These are phyloP conservation scores for Chamaenerion angustifolium DNA, from an alignment of 345 rosid species.

Conservation along the genomic window DNA sequence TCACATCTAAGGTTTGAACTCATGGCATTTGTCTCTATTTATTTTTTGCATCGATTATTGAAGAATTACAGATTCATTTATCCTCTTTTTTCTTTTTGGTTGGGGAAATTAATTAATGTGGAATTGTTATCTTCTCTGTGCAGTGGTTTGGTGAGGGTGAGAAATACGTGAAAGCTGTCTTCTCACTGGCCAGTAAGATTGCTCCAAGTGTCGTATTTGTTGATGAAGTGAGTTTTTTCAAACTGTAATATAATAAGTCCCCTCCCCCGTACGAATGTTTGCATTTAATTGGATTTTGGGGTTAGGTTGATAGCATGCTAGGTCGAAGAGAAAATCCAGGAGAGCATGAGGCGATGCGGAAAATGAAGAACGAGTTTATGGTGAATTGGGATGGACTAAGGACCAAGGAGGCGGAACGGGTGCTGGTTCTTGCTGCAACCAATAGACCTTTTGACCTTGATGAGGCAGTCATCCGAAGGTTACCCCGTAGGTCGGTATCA, in stretches of 20 bases:
- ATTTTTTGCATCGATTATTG: too few relatives aligned
- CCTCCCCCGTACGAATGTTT: too few relatives aligned
- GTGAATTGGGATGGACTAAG: conserved; percentile 84
- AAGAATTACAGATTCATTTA: too few relatives aligned
- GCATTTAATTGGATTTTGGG: too few relatives aligned
- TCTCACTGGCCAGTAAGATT: conserved; percentile 79
- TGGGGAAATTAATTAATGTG: background rate
- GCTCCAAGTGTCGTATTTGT: conserved; percentile 88
- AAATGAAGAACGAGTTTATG: conserved; percentile 96
- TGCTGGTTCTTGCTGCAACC: conserved; percentile 91
- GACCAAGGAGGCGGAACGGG: conserved; percentile 74
- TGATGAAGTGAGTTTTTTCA: conserved; percentile 45
- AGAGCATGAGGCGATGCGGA: conserved; percentile 85
- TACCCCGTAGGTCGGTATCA: conserved; percentile 26
- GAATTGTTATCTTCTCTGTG: conserved; percentile 7
- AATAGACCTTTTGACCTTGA: conserved; percentile 94
- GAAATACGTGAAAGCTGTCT: conserved; percentile 84
- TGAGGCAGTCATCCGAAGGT: conserved; percentile 89
- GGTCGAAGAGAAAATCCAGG: conserved; percentile 74
- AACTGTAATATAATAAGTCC: background rate
- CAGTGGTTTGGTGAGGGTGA: conserved; percentile 99
- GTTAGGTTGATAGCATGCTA: conserved; percentile 89
- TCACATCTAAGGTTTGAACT: conserved; percentile 60
- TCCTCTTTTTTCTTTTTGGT: too few relatives aligned
- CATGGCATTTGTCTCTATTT: too few relatives aligned